phyloP scores from a whole-genome alignment of 176 grass and related monocot species.

The Tillandsia leiboldiana region DNA sequence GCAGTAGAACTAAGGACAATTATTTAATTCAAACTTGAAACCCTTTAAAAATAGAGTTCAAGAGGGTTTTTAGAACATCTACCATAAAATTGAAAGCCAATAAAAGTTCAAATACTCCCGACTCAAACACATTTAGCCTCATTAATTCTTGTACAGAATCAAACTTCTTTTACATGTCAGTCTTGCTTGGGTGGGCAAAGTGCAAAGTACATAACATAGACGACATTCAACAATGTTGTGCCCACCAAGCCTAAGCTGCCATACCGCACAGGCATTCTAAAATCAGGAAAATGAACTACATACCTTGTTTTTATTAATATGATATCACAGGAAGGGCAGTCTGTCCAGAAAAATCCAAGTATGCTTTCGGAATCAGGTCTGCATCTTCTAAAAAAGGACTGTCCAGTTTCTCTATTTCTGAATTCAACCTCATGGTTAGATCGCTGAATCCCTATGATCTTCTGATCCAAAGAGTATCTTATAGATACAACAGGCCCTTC shows the following conservation, averaged over 20 bases:
- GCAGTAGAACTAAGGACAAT: too few relatives aligned
- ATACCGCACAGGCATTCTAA: background rate
- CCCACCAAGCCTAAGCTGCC: background rate
- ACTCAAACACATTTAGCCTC: too few relatives aligned
- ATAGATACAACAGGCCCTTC: conserved; percentile 75
- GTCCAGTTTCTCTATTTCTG: conserved; percentile 73
- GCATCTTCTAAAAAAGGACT: conserved; percentile 53
- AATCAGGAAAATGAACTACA: conserved; percentile 3
- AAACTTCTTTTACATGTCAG: background rate
- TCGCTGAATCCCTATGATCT: conserved; percentile 72
- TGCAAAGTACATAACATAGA: background rate
- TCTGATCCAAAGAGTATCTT: conserved; percentile 77
- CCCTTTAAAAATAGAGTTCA: too few relatives aligned
- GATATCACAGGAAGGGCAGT: conserved; percentile 83
- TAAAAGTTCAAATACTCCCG: conserved; percentile 1
- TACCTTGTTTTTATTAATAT: conserved; percentile 95
- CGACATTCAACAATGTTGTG: too few relatives aligned
- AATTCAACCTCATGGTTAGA: conserved; percentile 73
- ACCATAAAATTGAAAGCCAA: too few relatives aligned
- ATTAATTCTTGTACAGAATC: too few relatives aligned
- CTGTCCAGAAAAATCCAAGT: conserved; percentile 96
- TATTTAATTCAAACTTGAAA: too few relatives aligned
- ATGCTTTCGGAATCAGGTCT: conserved; percentile 75
- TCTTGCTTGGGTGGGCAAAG: background rate
- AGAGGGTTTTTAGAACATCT: too few relatives aligned